Percentiles rank a stretch among this genome's conserved stretches.
These are phyloP conservation scores for Phellopilus nigrolimitatus DNA, from an alignment of 1,284 basidiomycete genomes.

Conservation along the genomic window DNA sequence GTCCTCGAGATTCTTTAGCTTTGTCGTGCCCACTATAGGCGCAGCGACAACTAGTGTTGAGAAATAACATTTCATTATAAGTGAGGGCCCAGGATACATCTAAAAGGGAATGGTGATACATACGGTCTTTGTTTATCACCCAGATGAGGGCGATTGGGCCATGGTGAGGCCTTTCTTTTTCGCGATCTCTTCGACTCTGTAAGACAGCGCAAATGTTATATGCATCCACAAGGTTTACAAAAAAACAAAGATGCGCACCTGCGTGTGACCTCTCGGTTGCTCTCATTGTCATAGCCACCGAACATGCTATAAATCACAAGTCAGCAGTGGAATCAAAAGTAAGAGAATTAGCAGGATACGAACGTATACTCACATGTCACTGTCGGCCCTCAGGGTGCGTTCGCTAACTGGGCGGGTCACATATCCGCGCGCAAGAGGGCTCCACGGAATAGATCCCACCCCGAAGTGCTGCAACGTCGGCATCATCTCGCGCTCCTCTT, in stretches of 20 bases:
- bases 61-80: background rate
- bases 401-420: slow-evolving; percentile 38
- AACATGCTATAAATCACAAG: slow-evolving; percentile 1
- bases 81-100: background rate
- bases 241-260: background rate
- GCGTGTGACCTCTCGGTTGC: slow-evolving; percentile 7
- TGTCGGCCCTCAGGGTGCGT: slow-evolving; percentile 28
- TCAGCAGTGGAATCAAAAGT: background rate
- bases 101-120: background rate
- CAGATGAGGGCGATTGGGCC: slow-evolving; percentile 57
- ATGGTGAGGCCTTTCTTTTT: slow-evolving; percentile 47
- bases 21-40: slow-evolving; percentile 51
- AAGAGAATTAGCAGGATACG: too few species aligned
- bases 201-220: background rate
- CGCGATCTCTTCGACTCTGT: slow-evolving; percentile 47
- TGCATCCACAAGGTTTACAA: background rate
- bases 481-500: slow-evolving; percentile 68
- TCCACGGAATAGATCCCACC: slow-evolving; percentile 43
- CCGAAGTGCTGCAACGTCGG: slow-evolving; percentile 41
- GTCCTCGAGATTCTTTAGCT: slow-evolving; percentile 45
- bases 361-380: slow-evolving; percentile 14
- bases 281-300: slow-evolving; percentile 9
- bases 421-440: slow-evolving; percentile 44
- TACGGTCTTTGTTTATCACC: slow-evolving; percentile 39
- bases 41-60: slow-evolving; percentile 38